A percentile compares a stretch with the other conserved stretches of the same genome.
These are phyloP conservation scores for Naematelia encephala DNA, from an alignment of 768 basidiomycete species.

Conservation along the genomic window DNA sequence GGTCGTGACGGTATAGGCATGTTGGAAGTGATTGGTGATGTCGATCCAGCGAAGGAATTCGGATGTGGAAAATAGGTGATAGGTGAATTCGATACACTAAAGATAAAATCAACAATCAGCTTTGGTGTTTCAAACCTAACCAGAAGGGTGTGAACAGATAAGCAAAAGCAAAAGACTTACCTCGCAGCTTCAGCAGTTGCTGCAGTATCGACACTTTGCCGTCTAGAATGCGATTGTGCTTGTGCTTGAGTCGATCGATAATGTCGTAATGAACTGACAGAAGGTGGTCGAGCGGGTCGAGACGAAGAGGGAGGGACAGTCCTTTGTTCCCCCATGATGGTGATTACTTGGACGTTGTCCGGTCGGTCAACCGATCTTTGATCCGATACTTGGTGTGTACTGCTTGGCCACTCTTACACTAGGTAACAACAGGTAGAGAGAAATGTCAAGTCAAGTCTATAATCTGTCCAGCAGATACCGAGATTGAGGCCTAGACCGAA, in stretches of 20 bases:
- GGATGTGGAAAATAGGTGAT: constrained; percentile 32
- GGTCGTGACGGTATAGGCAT: constrained; percentile 1
- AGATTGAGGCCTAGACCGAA: no score
- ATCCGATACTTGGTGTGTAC: no score
- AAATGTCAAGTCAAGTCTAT: no score
- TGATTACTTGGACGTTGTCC: neutral
- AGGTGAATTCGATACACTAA: constrained; percentile 14
- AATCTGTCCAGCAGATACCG: no score
- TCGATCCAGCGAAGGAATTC: neutral
- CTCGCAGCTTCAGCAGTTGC: neutral
- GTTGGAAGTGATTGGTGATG: constrained; percentile 16
- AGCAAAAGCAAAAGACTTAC: neutral
- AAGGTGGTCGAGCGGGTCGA: constrained; percentile 2
- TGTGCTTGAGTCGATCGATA: constrained; percentile 3
- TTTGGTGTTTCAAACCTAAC: no score
- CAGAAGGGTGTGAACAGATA: neutral
- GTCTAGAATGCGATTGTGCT: neutral
- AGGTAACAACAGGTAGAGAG: no score
- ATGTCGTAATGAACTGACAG: neutral
- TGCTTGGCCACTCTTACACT: no score
- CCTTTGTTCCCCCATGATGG: constrained; percentile 13
- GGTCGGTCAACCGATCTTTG: no score
- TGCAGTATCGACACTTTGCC: neutral
- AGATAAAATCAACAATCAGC: neutral
- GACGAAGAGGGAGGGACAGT: constrained; percentile 3